These are phyloP conservation scores for Coemansia sp. DNA, from an alignment of 192 early-diverging fungal species.

Conservation along the genomic window DNA sequence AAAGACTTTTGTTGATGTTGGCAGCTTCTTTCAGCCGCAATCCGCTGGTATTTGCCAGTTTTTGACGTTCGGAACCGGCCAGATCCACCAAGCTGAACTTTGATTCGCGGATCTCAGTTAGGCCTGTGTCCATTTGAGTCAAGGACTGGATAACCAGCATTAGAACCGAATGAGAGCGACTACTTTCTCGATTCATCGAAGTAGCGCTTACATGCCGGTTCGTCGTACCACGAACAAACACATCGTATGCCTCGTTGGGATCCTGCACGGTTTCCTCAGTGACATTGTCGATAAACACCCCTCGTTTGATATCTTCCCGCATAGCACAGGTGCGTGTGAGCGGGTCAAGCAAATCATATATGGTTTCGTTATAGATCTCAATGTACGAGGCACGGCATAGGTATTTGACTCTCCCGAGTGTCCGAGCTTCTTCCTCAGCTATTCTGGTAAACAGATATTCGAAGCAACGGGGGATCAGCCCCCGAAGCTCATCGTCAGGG, in stretches of 20 bases:
- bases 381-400: conserved; percentile 85
- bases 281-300: conserved; percentile 65
- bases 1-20: conserved; percentile 80
- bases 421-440: conserved; percentile 51
- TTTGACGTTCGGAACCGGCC: conserved; percentile 73
- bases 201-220: conserved; percentile 72
- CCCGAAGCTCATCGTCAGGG: conserved; percentile 64
- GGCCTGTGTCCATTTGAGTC: conserved; percentile 50
- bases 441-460: conserved; percentile 62
- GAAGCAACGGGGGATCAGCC: conserved; percentile 63
- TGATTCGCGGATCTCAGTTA: conserved; percentile 62
- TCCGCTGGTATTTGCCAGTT: conserved; percentile 61
- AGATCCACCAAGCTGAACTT: conserved; percentile 79
- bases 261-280: conserved; percentile 63
- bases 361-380: conserved; percentile 93
- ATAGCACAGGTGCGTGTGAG: conserved; percentile 55
- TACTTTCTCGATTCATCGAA: conserved; percentile 81
- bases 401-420: conserved; percentile 59
- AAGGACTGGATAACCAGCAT: conserved; percentile 73
- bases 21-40: conserved; percentile 73
- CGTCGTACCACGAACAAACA: conserved; percentile 61
- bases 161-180: conserved; percentile 77
- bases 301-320: conserved; percentile 66
- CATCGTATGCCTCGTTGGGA: conserved; percentile 61
- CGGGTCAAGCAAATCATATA: conserved; percentile 81